phyloP scores from a whole-genome alignment of 768 basidiomycete species.

The Tricholomella constricta region DNA sequence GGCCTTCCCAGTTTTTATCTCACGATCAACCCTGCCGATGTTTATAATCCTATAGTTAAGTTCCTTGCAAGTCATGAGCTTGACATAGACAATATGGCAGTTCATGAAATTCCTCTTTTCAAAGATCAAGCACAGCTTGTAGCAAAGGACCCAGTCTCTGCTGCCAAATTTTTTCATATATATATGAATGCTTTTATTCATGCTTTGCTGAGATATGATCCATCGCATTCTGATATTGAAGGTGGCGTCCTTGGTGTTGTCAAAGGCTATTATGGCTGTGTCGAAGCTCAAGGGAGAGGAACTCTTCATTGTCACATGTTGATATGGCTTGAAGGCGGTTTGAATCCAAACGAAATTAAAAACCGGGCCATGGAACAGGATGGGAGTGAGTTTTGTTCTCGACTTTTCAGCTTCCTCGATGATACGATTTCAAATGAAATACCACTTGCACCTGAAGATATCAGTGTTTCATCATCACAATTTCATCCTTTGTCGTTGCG shows the following conservation, averaged over 20 bases:
- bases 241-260: conserved; percentile 35
- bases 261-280: conserved; percentile 40
- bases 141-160: conserved; percentile 40
- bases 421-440: conserved; percentile 14
- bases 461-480: background rate
- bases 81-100: conserved; percentile 32
- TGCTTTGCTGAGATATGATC: conserved; percentile 26
- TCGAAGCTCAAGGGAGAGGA: conserved; percentile 34
- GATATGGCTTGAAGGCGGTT: conserved; percentile 35
- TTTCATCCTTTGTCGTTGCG: conserved; percentile 23
- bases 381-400: conserved; percentile 12
- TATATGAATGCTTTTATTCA: conserved; percentile 38
- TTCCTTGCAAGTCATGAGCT: conserved; percentile 38
- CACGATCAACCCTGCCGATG: conserved; percentile 49
- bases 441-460: background rate
- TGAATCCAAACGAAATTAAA: conserved; percentile 25
- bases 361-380: conserved; percentile 12
- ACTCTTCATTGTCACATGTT: conserved; percentile 42
- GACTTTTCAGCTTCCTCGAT: conserved; percentile 28
- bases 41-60: conserved; percentile 42
- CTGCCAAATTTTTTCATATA: conserved; percentile 44
- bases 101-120: conserved; percentile 28
- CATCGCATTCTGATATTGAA: conserved; percentile 4
- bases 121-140: conserved; percentile 34
- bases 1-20: conserved; percentile 45